Evolutionary conservation across 106 monocot genomes (phyloP).

Genomic region (Acorus gramineus): DNA sequence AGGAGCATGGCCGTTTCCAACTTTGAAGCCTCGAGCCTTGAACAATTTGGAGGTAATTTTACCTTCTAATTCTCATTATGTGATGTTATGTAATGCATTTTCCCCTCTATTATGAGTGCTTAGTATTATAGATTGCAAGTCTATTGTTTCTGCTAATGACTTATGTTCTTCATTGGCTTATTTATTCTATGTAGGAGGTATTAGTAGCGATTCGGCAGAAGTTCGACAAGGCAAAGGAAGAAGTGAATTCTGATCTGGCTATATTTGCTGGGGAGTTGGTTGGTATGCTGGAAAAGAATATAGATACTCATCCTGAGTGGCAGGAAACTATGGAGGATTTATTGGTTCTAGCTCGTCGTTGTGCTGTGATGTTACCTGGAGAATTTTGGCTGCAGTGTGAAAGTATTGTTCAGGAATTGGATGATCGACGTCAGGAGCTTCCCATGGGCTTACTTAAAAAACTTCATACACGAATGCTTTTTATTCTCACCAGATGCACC

Average conservation of each 20-base stretch:
- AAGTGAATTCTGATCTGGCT: conserved; percentile 88
- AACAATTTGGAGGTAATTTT: conserved; percentile 71
- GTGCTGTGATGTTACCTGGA: conserved; percentile 68
- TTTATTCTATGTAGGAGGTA: conserved; percentile 52
- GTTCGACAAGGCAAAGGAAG: conserved; percentile 96
- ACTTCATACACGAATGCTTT: conserved; percentile 87
- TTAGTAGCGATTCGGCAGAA: conserved; percentile 69
- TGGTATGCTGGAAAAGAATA: conserved; percentile 82
- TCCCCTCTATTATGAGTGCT: no score
- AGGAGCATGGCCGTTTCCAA: conserved; percentile 93
- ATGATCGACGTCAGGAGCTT: conserved; percentile 80
- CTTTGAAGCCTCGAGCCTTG: conserved; percentile 68
- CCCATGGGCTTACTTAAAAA: conserved; percentile 86
- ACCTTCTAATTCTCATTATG: not conserved
- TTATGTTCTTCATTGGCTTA: conserved; percentile 2
- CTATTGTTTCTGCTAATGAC: not conserved
- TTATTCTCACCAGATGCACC: conserved; percentile 92
- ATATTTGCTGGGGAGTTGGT: conserved; percentile 81
- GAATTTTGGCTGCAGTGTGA: conserved; percentile 98
- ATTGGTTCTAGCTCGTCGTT: conserved; percentile 69
- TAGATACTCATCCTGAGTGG: conserved; percentile 83
- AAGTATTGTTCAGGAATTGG: conserved; percentile 93
- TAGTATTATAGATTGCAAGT: no score
- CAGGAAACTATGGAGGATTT: conserved; percentile 83
- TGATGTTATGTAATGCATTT: not conserved